Percentiles rank a stretch among this genome's conserved stretches.
phyloP scores from a whole-genome alignment of 257 asterid genomes.

The Voacanga thouarsii region DNA sequence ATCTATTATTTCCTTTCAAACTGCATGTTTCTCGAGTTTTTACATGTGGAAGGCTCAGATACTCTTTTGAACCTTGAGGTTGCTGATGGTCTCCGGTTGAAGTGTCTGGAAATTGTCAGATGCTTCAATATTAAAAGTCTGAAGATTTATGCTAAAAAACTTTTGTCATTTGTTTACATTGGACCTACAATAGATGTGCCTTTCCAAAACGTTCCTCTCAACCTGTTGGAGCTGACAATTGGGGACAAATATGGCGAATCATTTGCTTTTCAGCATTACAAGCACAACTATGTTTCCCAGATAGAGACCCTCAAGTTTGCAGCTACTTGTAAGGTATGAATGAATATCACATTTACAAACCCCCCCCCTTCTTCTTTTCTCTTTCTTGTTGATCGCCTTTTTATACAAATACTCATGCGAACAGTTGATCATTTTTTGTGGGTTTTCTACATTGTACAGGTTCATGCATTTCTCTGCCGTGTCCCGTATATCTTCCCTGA shows the following conservation, averaged over 20 bases:
- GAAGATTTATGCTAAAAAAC: neutral
- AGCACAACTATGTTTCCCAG: neutral
- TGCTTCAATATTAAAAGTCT: neutral
- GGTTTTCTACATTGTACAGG: neutral
- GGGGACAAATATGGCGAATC: neutral
- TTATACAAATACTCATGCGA: neutral
- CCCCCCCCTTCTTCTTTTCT: too few species aligned
- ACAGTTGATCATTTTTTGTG: neutral
- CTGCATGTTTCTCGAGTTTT: neutral
- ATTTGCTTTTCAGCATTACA: neutral
- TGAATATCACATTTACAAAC: neutral
- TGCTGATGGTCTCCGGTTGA: conserved; percentile 1
- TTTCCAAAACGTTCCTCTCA: neutral
- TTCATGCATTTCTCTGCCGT: neutral
- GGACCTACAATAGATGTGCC: neutral
- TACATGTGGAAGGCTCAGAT: neutral
- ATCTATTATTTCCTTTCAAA: neutral
- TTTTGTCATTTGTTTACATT: neutral
- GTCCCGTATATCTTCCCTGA: neutral
- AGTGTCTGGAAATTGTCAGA: neutral
- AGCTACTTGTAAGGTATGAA: neutral
- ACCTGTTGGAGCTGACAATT: neutral
- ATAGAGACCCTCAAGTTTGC: neutral
- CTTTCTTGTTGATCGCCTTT: neutral
- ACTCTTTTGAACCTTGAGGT: neutral